These are phyloP conservation scores for Penicillium fuscoglaucum DNA, from an alignment of 2,329 filamentous ascomycete genomes.

Conservation along the genomic window DNA sequence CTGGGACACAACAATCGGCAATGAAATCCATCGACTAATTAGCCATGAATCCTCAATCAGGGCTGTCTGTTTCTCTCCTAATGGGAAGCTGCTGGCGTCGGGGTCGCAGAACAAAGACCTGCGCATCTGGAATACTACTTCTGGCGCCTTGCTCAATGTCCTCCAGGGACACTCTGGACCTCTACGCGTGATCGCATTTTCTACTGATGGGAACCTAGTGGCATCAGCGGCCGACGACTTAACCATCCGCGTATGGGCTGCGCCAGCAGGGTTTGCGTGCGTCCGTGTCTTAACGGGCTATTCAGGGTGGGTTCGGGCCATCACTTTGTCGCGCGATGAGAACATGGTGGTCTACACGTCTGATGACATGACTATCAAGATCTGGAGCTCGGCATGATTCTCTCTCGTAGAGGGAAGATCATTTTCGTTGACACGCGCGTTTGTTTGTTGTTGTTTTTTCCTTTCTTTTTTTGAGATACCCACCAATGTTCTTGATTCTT, in stretches of 20 bases:
- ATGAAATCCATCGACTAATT: not conserved
- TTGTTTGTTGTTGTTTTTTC: not conserved
- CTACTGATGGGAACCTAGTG: conserved; percentile 1
- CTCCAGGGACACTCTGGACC: conserved; percentile 8
- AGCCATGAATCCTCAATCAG: conserved; percentile 5
- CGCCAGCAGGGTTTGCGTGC: not conserved
- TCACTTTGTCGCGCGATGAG: conserved; percentile 2
- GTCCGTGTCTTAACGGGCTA: conserved; percentile 6
- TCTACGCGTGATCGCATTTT: conserved; percentile 4
- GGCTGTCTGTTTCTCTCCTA: conserved; percentile 8
- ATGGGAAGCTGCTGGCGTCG: conserved; percentile 6
- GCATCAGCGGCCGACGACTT: conserved; percentile 11
- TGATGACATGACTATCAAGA: conserved; percentile 15
- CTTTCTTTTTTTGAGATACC: conserved; percentile 11
- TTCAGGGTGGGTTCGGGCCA: conserved; percentile 10
- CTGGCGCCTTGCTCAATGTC: conserved; percentile 1
- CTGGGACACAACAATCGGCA: conserved; percentile 6
- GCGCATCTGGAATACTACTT: conserved; percentile 11
- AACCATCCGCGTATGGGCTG: conserved; percentile 11
- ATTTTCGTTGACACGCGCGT: not conserved
- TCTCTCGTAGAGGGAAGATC: not conserved
- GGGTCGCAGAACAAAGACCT: conserved; percentile 9
- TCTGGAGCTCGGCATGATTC: conserved; percentile 7
- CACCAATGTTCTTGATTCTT: conserved; percentile 8
- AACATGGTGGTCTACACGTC: conserved; percentile 7